Evolutionary conservation across 768 basidiomycete genomes (phyloP).

Genomic region (Omphalotus guepiniiformis): DNA sequence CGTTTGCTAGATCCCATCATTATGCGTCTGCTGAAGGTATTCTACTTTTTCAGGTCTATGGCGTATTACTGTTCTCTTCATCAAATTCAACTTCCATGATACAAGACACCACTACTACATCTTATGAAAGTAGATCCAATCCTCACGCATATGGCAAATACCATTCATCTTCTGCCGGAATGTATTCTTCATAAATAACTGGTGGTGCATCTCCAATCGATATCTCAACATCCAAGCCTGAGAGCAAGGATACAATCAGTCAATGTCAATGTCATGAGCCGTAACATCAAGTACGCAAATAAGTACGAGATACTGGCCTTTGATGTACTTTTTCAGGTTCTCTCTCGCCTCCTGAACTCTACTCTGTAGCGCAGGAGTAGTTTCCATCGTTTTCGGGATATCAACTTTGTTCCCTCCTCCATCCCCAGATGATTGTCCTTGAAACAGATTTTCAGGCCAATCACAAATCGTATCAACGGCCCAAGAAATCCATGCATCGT

Average conservation of each 20-base stretch:
- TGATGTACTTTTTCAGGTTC: background rate
- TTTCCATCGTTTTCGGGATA: background rate
- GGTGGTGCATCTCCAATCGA: background rate
- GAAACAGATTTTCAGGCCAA: slow-evolving; percentile 2
- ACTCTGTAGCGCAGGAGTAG: background rate
- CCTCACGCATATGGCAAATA: background rate
- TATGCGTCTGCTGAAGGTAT: no score
- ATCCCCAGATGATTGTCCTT: slow-evolving; percentile 1
- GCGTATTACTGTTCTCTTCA: no score
- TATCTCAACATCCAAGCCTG: background rate
- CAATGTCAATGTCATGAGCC: no score
- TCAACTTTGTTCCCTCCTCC: slow-evolving; percentile 1
- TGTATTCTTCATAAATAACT: slow-evolving; percentile 2
- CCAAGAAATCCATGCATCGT: slow-evolving; percentile 2
- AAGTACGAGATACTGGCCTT: background rate
- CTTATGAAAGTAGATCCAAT: no score
- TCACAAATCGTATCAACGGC: slow-evolving; percentile 2
- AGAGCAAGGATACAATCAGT: background rate
- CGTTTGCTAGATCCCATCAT: no score
- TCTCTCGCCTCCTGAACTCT: background rate
- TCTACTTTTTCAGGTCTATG: no score
- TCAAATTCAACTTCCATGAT: no score
- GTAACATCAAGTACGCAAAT: background rate
- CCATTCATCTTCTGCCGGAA: slow-evolving; percentile 3
- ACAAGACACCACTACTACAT: no score